These are phyloP conservation scores for Fusarium mexicanum DNA, from an alignment of 2,329 filamentous ascomycete genomes.

Conservation along the genomic window DNA sequence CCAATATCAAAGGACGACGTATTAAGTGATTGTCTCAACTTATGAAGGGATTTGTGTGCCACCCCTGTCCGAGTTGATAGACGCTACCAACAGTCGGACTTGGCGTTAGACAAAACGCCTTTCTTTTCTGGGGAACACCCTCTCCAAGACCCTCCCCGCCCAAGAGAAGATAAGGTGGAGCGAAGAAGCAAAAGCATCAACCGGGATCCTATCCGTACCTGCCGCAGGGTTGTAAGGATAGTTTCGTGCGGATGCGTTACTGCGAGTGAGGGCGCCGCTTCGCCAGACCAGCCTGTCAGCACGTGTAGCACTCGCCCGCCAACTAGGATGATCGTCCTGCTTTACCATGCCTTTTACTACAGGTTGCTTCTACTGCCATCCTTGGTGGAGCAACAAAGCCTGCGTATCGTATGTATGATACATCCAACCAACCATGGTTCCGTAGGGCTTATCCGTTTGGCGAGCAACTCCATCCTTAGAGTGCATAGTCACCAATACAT, in stretches of 20 bases:
- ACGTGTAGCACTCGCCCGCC: slow-evolving; percentile 27
- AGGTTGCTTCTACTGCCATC: slow-evolving; percentile 22
- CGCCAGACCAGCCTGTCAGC: slow-evolving; percentile 23
- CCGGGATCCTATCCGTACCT: slow-evolving; percentile 44
- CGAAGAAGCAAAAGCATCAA: slow-evolving; percentile 43
- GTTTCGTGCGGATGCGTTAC: slow-evolving; percentile 13
- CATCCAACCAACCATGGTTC: slow-evolving; percentile 24
- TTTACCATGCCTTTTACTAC: slow-evolving; percentile 31
- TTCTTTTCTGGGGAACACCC: slow-evolving; percentile 18
- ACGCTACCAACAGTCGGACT: slow-evolving; percentile 42
- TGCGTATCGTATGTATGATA: slow-evolving; percentile 27
- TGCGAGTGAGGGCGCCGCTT: slow-evolving; percentile 12
- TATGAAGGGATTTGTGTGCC: slow-evolving; percentile 48
- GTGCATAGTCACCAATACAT: neutral
- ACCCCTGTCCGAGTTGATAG: slow-evolving; percentile 40
- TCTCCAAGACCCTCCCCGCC: slow-evolving; percentile 28
- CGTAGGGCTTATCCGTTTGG: neutral
- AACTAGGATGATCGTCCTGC: slow-evolving; percentile 28
- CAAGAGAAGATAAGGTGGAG: slow-evolving; percentile 38
- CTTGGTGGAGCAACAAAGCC: slow-evolving; percentile 15
- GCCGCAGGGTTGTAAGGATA: slow-evolving; percentile 36
- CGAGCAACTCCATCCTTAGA: neutral
- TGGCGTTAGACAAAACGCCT: slow-evolving; percentile 37
- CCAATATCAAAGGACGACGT: slow-evolving; percentile 38
- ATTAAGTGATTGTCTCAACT: slow-evolving; percentile 48